These are phyloP conservation scores for Globisporangium irregulare DNA, from an alignment of 352 stramenopile genomes.

Conservation along the genomic window DNA sequence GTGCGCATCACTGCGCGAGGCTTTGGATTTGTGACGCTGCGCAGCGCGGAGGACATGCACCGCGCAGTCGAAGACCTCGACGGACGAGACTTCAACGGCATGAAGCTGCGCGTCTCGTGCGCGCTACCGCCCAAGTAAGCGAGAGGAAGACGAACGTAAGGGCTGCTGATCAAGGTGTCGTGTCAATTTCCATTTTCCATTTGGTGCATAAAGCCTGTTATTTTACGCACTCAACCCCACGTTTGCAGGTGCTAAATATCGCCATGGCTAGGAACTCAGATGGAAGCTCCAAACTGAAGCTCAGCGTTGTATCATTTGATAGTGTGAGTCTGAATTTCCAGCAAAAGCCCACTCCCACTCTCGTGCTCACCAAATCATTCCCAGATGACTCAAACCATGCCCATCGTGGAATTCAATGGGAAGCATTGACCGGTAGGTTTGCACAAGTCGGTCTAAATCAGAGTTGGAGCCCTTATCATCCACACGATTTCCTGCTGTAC, in stretches of 20 bases:
- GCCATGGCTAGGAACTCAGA: no score
- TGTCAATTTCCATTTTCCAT: not conserved
- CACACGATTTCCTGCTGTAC: not conserved
- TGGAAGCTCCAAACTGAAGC: no score
- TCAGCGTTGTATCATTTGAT: no score
- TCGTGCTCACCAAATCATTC: not conserved
- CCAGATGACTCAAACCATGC: not conserved
- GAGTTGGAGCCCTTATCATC: not conserved
- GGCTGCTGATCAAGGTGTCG: not conserved
- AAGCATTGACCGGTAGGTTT: no score
- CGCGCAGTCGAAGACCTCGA: conserved; percentile 79
- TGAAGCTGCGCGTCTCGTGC: conserved; percentile 70
- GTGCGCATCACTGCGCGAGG: conserved; percentile 82
- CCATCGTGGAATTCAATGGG: no score
- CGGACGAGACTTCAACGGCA: conserved; percentile 74
- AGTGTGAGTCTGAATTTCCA: no score
- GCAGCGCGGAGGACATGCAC: conserved; percentile 73
- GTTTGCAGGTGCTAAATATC: no score
- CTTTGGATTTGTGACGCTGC: conserved; percentile 81
- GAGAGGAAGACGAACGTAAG: not conserved
- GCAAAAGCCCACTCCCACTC: not conserved
- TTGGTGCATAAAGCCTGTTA: not conserved
- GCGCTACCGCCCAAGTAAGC: conserved; percentile 47
- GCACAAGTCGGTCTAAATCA: not conserved
- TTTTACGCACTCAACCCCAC: not conserved